Conservation (phyloP, 1,139 yeast genomes). For the Yamadazyma diddensiae region DNA sequence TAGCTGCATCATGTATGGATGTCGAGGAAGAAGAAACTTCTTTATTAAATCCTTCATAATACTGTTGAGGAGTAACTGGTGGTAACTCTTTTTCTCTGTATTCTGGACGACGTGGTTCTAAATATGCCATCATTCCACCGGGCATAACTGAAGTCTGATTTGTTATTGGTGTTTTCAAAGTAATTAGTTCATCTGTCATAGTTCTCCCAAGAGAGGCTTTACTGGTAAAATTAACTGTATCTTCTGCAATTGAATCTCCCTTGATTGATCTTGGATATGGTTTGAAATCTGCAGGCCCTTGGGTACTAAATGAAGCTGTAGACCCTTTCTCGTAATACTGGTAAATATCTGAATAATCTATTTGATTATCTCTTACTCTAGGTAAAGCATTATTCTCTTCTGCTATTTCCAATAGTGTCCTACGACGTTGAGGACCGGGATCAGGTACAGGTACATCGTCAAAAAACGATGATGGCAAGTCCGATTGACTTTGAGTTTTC, state of each 20-base stretch:
- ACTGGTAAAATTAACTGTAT: constrained; percentile 7
- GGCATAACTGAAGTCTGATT: constrained; percentile 14
- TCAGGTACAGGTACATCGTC: constrained; percentile 10
- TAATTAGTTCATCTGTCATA: constrained; percentile 9
- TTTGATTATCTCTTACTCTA: constrained; percentile 9
- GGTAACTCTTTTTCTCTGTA: constrained; percentile 20
- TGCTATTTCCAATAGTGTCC: constrained; percentile 15
- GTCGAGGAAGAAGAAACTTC: constrained; percentile 7
- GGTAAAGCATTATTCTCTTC: constrained; percentile 12
- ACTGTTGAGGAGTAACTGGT: constrained; percentile 18
- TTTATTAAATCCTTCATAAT: constrained; percentile 6
- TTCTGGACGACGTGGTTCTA: constrained; percentile 2
- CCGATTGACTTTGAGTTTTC: constrained; percentile 1
- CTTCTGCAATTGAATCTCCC: constrained; percentile 5
- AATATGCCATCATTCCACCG: constrained; percentile 7
- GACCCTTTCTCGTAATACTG: constrained; percentile 19
- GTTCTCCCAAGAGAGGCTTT: constrained; percentile 12
- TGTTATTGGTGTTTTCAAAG: constrained; percentile 12
- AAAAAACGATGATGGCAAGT: constrained; percentile 10
- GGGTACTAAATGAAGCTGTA: constrained; percentile 7
- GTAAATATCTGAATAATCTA: constrained; percentile 18
- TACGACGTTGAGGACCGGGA: constrained; percentile 12
- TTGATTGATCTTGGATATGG: constrained; percentile 16
- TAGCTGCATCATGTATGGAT: constrained; percentile 8
- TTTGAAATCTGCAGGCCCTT: constrained; percentile 7